These are phyloP conservation scores for Rehmannia glutinosa DNA, from an alignment of 257 asterid genomes.

Conservation along the genomic window DNA sequence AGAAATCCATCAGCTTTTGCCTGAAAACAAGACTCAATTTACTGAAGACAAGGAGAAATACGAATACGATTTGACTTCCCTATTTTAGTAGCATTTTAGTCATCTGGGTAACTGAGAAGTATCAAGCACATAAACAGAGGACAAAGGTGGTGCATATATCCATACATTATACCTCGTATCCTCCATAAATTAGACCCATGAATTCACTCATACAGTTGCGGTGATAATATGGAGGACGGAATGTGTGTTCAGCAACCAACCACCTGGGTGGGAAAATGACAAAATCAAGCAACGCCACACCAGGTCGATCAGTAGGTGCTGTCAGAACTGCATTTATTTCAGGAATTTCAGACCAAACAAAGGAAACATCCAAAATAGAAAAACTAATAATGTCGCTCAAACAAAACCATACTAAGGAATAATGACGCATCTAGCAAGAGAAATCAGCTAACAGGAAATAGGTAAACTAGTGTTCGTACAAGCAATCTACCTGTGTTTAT, in stretches of 20 bases:
- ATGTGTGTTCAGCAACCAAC: constrained; percentile 96
- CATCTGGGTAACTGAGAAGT: background rate
- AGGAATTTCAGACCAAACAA: constrained; percentile 7
- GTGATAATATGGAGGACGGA: constrained; percentile 97
- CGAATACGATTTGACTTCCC: background rate
- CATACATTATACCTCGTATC: constrained; percentile 63
- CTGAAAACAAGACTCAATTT: constrained; percentile 37
- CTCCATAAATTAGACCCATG: constrained; percentile 93
- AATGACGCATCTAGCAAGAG: background rate
- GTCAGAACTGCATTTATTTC: constrained; percentile 71
- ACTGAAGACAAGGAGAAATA: background rate
- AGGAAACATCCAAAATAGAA: background rate
- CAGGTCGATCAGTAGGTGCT: constrained; percentile 89
- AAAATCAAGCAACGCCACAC: constrained; percentile 96
- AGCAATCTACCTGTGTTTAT: constrained; percentile 73
- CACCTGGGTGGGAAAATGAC: constrained; percentile 97
- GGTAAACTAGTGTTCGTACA: background rate
- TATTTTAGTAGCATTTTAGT: background rate
- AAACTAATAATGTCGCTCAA: background rate
- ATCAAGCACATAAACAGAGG: background rate
- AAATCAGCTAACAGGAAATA: background rate
- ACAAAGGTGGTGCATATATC: background rate
- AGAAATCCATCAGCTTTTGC: constrained; percentile 97
- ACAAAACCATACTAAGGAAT: background rate
- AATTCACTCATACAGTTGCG: constrained; percentile 99